Conservation (phyloP, 805 yeast species). For the Blastobotrys chiropterorum region DNA sequence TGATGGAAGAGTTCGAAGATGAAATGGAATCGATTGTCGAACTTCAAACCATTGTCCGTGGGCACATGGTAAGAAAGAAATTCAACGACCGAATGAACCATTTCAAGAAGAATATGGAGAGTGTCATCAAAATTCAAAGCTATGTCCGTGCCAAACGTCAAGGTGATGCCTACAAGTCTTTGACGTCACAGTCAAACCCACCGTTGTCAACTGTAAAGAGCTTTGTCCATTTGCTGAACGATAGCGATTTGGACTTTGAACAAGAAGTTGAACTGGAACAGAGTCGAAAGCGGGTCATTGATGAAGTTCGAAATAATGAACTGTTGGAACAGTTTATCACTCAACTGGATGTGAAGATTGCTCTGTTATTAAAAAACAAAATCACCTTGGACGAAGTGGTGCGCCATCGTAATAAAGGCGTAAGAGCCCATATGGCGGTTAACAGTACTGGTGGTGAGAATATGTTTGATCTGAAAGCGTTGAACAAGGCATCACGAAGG, state of each 20-base stretch:
- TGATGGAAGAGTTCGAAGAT: constrained; percentile 32
- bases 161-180: constrained; percentile 64
- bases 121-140: constrained; percentile 69
- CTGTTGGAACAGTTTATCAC: constrained; percentile 67
- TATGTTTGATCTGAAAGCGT: constrained; percentile 33
- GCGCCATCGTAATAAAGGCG: constrained; percentile 36
- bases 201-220: constrained; percentile 68
- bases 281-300: constrained; percentile 60
- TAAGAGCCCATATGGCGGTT: constrained; percentile 13
- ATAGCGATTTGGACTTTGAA: constrained; percentile 64
- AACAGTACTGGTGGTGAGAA: constrained; percentile 22
- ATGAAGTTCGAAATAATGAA: constrained; percentile 64
- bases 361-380: constrained; percentile 70
- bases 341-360: constrained; percentile 70
- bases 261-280: constrained; percentile 66
- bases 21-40: constrained; percentile 23
- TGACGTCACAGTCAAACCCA: constrained; percentile 68
- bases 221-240: constrained; percentile 70
- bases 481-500: constrained; percentile 34
- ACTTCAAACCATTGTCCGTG: constrained; percentile 32
- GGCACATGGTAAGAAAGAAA: constrained; percentile 26
- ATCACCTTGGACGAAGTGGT: constrained; percentile 68
- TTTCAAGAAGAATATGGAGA: constrained; percentile 51
- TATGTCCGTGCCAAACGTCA: constrained; percentile 60
- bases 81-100: constrained; percentile 32